Evolutionary conservation across 768 basidiomycete genomes (phyloP).

Genomic region (Lactarius hengduanensis): DNA sequence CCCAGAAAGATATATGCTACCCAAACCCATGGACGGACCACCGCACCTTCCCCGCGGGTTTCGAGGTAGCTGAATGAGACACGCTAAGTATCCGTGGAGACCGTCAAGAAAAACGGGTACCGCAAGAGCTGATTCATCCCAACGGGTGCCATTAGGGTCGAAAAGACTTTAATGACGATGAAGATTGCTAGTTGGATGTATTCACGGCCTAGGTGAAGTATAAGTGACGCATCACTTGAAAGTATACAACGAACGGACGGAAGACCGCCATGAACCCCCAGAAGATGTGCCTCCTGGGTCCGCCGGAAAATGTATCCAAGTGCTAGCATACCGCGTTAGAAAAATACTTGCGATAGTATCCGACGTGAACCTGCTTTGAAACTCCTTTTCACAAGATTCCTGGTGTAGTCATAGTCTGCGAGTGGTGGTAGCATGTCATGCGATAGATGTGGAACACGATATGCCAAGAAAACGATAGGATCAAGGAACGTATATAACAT

Average conservation of each 20-base stretch:
- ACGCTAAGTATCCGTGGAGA: not conserved
- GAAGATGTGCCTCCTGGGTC: constrained; percentile 30
- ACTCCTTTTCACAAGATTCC: constrained; percentile 37
- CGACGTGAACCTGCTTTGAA: constrained; percentile 34
- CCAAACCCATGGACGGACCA: constrained; percentile 70
- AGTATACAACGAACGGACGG: constrained; percentile 14
- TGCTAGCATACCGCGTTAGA: constrained; percentile 28
- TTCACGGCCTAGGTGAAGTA: constrained; percentile 18
- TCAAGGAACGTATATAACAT: too few species aligned
- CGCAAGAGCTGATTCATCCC: constrained; percentile 36
- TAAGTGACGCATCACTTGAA: not conserved
- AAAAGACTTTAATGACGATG: constrained; percentile 16
- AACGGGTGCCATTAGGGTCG: constrained; percentile 34
- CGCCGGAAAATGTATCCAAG: constrained; percentile 23
- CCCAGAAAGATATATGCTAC: constrained; percentile 51
- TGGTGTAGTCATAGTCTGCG: constrained; percentile 46
- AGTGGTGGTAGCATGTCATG: not conserved
- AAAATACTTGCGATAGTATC: not conserved
- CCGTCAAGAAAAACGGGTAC: constrained; percentile 28
- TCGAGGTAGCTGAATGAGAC: constrained; percentile 53
- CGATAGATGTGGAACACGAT: too few species aligned
- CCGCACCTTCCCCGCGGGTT: constrained; percentile 45
- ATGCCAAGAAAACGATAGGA: too few species aligned
- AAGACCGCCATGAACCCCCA: constrained; percentile 32
- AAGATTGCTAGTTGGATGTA: constrained; percentile 20